These are phyloP conservation scores for Tetracentron sinense DNA, from an alignment of 164 flowering plant species.

Conservation along the genomic window DNA sequence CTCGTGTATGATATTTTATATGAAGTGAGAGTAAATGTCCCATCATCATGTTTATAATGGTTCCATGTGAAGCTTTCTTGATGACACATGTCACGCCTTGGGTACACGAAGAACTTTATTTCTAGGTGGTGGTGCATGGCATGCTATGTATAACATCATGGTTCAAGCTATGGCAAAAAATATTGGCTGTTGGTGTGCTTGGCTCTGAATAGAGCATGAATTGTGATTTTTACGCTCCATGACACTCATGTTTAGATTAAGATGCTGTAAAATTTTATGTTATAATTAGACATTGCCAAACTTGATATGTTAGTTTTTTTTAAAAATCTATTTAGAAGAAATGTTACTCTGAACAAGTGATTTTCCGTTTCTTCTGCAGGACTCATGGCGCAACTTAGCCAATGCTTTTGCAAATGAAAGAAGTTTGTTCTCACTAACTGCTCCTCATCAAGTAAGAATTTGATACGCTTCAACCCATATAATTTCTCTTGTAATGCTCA, in stretches of 20 bases:
- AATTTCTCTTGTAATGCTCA: neutral
- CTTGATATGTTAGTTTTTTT: too few species aligned
- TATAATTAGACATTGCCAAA: neutral
- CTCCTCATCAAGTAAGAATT: slow-evolving; percentile 66
- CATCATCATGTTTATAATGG: neutral
- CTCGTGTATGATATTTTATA: neutral
- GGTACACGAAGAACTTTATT: neutral
- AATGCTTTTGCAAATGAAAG: slow-evolving; percentile 68
- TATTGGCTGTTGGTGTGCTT: neutral
- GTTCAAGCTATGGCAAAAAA: neutral
- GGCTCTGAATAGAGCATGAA: neutral
- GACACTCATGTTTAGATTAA: neutral
- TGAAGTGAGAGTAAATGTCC: neutral
- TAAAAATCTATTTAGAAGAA: too few species aligned
- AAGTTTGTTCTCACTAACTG: slow-evolving; percentile 50
- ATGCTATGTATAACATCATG: too few species aligned
- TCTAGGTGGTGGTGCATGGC: neutral
- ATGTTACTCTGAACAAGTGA: neutral
- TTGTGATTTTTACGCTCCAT: neutral
- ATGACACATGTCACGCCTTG: neutral
- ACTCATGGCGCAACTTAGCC: slow-evolving; percentile 77
- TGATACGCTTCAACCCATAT: neutral
- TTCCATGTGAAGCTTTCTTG: neutral
- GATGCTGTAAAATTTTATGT: neutral
- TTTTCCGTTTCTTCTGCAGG: slow-evolving; percentile 39